Base-by-base conservation (phyloP, 176 grass and related monocot species). In the Panicum miliaceum region DNA sequence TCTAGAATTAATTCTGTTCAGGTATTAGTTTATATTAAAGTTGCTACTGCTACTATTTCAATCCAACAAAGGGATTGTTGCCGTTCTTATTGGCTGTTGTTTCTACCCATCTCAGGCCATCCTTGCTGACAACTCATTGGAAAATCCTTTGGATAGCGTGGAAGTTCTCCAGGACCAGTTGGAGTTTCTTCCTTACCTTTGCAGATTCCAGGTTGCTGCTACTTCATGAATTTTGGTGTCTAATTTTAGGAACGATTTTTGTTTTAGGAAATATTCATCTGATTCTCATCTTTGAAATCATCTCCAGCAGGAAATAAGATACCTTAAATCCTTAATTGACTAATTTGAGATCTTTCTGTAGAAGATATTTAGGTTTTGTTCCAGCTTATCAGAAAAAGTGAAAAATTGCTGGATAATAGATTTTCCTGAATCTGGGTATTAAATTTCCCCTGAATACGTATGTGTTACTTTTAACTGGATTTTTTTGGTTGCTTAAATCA, bases 1-100 rank as follows among this genome's bases (percentile, higher is more conserved):
- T 99, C 93, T 83, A 92, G 97, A 86, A 94, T 96, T 71, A 99
- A 90, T 85, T 99, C 91, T 78, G 89, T 99, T 88, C 97, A 99
- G 97, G 97, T 96, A 88, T 48, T 43, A 23, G 25, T 66, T 86
- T 89, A 10, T 81, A 58, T 7, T 4, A 64, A 35, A 78, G 75
- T 48, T 89, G 34, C 25, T 81, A 56, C 54, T 69, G 38, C 53
- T 59, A 38, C 54, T 69, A 42, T 75, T 84, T 75, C 52, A 70
- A 60, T 53, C 22, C 6, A 80, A 52, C 68, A 25, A 61, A 61
- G 20, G 18, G 66, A 70, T 10, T 29, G 19, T 47, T 74, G 37
- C 12, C 77, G 71, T 37, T 71, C 68, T 89, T 87, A 56, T 73
- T 69, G 11, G 80, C 75, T 77, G 12, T 74, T 75, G 23, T 70